Conservation (phyloP, 2,329 filamentous ascomycete species). For the Talaromyces sp. region DNA sequence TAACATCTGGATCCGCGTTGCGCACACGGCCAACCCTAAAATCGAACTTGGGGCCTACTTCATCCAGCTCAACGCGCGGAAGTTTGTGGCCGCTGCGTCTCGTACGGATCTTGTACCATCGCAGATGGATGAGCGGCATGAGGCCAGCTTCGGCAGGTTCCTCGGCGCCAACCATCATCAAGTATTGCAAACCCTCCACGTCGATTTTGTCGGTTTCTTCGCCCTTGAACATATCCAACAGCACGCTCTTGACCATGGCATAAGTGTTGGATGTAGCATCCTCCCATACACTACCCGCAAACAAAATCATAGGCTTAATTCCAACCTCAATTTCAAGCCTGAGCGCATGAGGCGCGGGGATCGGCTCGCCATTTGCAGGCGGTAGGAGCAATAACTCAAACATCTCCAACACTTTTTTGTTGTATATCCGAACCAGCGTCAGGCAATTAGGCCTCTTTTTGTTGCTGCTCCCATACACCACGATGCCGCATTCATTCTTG, state of each 20-base stretch:
- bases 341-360: constrained; percentile 49
- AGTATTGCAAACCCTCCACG: constrained; percentile 90
- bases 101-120: constrained; percentile 82
- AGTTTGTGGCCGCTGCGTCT: constrained; percentile 82
- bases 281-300: constrained; percentile 84
- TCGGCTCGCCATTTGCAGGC: constrained; percentile 52
- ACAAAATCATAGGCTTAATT: constrained; percentile 85
- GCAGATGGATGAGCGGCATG: constrained; percentile 56
- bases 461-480: constrained; percentile 78
- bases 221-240: constrained; percentile 88
- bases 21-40: constrained; percentile 78
- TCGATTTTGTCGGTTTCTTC: constrained; percentile 78
- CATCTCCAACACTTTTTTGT: constrained; percentile 90
- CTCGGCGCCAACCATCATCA: constrained; percentile 76
- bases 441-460: constrained; percentile 96
- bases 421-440: constrained; percentile 78
- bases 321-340: constrained; percentile 68
- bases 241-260: constrained; percentile 79
- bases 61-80: constrained; percentile 87
- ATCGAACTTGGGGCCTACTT: constrained; percentile 92
- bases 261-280: constrained; percentile 75
- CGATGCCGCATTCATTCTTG: constrained; percentile 88
- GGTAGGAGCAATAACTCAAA: constrained; percentile 81
- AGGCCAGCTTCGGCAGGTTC: constrained; percentile 49
- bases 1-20: constrained; percentile 72